Conservation (phyloP, 345 rosid genomes). For the Aquilaria malaccensis region DNA sequence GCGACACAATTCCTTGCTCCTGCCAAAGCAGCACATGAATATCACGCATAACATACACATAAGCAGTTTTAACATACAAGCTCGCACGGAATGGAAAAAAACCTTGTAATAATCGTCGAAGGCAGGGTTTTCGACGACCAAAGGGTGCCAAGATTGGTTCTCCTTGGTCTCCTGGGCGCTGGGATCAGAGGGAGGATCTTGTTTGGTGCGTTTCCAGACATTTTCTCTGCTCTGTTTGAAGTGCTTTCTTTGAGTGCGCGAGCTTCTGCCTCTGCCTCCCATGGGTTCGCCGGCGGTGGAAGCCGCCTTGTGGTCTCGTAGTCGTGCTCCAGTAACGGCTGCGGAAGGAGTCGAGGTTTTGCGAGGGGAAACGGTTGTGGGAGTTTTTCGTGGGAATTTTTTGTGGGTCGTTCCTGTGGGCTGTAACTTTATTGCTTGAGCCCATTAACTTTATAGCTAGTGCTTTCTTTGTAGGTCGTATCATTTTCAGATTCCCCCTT, state of each 20-base stretch:
- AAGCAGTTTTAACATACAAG: too few species aligned
- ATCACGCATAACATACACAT: not conserved
- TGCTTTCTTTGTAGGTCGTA: too few species aligned
- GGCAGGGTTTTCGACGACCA: conserved; percentile 50
- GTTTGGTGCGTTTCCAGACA: conserved; percentile 50
- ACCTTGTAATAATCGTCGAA: conserved; percentile 94
- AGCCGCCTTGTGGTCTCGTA: not conserved
- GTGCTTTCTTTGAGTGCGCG: conserved; percentile 60
- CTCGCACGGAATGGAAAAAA: too few species aligned
- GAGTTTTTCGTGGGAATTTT: not conserved
- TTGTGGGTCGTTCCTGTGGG: too few species aligned
- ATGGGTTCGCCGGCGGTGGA: not conserved
- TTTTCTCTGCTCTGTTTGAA: conserved; percentile 63
- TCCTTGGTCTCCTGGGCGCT: conserved; percentile 17
- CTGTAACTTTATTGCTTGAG: too few species aligned
- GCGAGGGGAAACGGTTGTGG: not conserved
- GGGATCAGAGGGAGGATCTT: conserved; percentile 38
- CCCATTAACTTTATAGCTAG: too few species aligned
- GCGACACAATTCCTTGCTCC: conserved; percentile 76
- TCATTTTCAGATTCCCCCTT: too few species aligned
- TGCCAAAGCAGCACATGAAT: conserved; percentile 14
- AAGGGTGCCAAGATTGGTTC: conserved; percentile 45
- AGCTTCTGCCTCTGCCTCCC: conserved; percentile 52
- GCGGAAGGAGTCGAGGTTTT: conserved; percentile 1
- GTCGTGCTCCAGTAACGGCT: too few species aligned